Percentiles rank a stretch among this genome's conserved stretches.
These are phyloP conservation scores for Leishmania amazonensis DNA, from an alignment of 208 protist genomes.

Conservation along the genomic window DNA sequence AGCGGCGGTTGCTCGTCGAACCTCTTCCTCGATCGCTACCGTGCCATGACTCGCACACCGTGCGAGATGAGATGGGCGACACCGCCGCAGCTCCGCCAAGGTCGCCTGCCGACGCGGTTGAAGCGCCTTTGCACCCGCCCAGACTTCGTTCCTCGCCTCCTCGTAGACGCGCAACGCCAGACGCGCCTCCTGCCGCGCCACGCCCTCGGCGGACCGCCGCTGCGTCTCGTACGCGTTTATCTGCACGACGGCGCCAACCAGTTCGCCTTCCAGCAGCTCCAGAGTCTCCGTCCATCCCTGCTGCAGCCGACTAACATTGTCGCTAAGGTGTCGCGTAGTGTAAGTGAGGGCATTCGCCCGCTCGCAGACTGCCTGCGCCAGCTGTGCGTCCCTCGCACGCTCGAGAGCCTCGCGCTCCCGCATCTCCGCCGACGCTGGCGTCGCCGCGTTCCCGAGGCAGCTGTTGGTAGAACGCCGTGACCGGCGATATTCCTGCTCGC, in stretches of 20 bases:
- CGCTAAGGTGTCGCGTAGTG: conserved; percentile 6
- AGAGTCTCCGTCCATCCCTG: conserved; percentile 19
- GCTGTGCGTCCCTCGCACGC: conserved; percentile 4
- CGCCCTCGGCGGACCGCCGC: conserved; percentile 21
- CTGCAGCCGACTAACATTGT: conserved; percentile 5
- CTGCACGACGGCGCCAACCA: conserved; percentile 11
- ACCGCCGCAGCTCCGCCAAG: not conserved
- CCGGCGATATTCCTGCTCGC: not conserved
- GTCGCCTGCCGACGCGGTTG: not conserved
- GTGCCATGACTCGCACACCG: not conserved
- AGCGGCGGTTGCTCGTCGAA: not conserved
- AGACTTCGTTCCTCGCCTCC: conserved; percentile 21
- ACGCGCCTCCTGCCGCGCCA: conserved; percentile 15
- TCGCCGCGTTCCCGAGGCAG: not conserved
- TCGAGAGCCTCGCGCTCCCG: conserved; percentile 8
- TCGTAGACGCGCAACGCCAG: not conserved
- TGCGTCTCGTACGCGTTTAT: conserved; percentile 25
- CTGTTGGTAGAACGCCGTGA: not conserved
- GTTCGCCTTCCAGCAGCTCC: conserved; percentile 29
- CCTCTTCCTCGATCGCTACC: not conserved
- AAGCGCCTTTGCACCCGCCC: not conserved
- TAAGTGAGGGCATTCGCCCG: not conserved
- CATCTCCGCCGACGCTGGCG: not conserved
- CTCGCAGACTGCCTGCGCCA: not conserved
- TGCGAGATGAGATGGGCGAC: not conserved